Base-by-base conservation (phyloP, 306 rosid genomes). In the Medicago ruthenica region DNA sequence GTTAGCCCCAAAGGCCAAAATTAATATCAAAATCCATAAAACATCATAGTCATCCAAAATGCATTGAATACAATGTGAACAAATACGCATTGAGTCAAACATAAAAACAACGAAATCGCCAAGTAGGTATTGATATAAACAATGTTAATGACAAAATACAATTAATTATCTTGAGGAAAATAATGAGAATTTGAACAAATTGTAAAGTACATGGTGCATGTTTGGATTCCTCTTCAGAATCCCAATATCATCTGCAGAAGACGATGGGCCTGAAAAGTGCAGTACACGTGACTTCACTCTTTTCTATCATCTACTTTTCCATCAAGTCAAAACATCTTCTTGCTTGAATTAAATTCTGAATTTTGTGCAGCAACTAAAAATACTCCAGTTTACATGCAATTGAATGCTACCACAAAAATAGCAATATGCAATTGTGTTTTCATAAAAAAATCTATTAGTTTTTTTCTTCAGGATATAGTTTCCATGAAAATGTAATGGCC, bases 261-360 rank as follows among this genome's bases (percentile, higher is more conserved):
- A n/a, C n/a, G n/a, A n/a, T n/a, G n/a, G n/a, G n/a, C n/a, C n/a
- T n/a, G n/a, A n/a, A n/a, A n/a, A 93, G 90, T 81, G 83, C 84
- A n/a, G 67, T 44, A 79, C 89, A 93, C 6, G 97, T 93, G 27
- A n/a, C n/a, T n/a, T 93, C 92, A 87, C 86, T 86, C 87, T 81
- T 89, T 78, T 93, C 97, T 48, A 86, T 86, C 87, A 85, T 83
- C 73, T 57, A 80, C 55, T 66, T 79, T 72, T 88, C 98, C 98
- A 91, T 93, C 75, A 88, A 77, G 72, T 89, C 91, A 82, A 93
- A 87, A 85, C 98, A 93, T 79, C 77, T 87, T 53, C 85, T 67
- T 64, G 88, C 91, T 84, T 88, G 86, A 76, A 53, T 45, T 51
- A 69, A 37, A 83, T 73, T 88, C 71, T 59, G 76, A 80, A 77